Conservation (phyloP, 108 stramenopile genomes). For the Fistulifera solaris region DNA sequence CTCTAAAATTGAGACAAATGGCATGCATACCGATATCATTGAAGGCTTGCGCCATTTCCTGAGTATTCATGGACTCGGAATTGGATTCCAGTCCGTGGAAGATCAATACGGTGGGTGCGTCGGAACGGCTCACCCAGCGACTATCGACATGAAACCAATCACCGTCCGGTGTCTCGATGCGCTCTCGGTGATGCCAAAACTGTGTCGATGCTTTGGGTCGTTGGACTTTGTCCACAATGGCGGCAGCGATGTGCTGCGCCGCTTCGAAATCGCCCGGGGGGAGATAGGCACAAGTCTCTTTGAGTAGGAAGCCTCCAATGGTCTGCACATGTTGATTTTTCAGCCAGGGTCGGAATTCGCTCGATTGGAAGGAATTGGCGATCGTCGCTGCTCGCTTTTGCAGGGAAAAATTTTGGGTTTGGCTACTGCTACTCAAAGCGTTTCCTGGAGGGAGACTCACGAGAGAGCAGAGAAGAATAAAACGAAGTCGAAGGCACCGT, state of each 20-base stretch:
- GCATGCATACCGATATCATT: slow-evolving; percentile 44
- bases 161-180: slow-evolving; percentile 48
- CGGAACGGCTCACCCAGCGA: slow-evolving; percentile 20
- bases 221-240: background rate
- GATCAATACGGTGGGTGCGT: slow-evolving; percentile 34
- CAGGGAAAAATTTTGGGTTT: too few species aligned
- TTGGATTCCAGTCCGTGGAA: slow-evolving; percentile 72
- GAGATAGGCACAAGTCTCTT: slow-evolving; percentile 9
- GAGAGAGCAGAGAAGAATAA: too few species aligned
- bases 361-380: too few species aligned
- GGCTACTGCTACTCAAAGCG: too few species aligned
- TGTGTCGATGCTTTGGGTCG: background rate
- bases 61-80: slow-evolving; percentile 41
- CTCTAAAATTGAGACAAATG: slow-evolving; percentile 78
- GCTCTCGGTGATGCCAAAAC: slow-evolving; percentile 53
- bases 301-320: slow-evolving; percentile 36
- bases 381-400: too few species aligned
- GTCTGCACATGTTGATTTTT: slow-evolving; percentile 55
- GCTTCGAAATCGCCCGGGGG: background rate
- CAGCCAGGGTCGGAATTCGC: slow-evolving; percentile 28
- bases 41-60: slow-evolving; percentile 50
- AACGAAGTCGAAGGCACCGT: too few species aligned
- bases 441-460: too few species aligned
- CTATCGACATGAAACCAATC: slow-evolving; percentile 73
- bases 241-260: background rate